phyloP scores from a whole-genome alignment of 176 grass and related monocot genomes.

The Rhynchospora pubera region DNA sequence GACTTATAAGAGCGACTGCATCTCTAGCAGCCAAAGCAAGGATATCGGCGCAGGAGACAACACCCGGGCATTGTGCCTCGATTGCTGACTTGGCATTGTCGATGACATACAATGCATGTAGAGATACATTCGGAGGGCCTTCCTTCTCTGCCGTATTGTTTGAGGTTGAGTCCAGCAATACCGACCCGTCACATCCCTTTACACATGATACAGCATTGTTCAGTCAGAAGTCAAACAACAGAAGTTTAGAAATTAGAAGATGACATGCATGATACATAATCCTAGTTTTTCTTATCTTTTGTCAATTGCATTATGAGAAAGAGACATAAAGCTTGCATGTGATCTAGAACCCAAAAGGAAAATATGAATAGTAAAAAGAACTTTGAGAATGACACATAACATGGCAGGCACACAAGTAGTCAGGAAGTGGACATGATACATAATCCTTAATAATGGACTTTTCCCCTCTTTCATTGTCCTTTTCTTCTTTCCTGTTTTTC shows the following conservation, averaged over 20 bases:
- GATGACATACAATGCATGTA: constrained; percentile 85
- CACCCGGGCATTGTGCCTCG: constrained; percentile 53
- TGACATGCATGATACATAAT: not conserved
- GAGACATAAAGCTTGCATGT: not conserved
- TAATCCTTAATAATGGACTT: not conserved
- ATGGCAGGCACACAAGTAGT: constrained; percentile 8
- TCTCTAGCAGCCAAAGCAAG: constrained; percentile 63
- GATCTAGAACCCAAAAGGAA: not conserved
- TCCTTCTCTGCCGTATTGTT: constrained; percentile 67
- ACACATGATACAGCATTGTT: not conserved
- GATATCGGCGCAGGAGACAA: constrained; percentile 74
- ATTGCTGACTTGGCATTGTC: constrained; percentile 89
- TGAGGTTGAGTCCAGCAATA: constrained; percentile 50
- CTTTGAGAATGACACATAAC: constrained; percentile 3
- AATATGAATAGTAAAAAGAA: not conserved
- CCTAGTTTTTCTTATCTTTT: not conserved
- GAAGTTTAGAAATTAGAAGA: not conserved
- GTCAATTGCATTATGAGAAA: not conserved
- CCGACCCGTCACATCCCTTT: constrained; percentile 70
- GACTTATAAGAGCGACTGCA: constrained; percentile 39
- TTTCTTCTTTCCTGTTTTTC: not conserved
- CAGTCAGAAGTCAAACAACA: not conserved
- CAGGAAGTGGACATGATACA: not conserved
- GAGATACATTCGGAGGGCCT: constrained; percentile 61
- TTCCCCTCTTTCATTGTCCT: not conserved